A percentile compares a stretch with the other conserved stretches of the same genome.
These are phyloP conservation scores for Hemisphaericaspora nanyangensis DNA, from an alignment of 805 yeast species.

Conservation along the genomic window DNA sequence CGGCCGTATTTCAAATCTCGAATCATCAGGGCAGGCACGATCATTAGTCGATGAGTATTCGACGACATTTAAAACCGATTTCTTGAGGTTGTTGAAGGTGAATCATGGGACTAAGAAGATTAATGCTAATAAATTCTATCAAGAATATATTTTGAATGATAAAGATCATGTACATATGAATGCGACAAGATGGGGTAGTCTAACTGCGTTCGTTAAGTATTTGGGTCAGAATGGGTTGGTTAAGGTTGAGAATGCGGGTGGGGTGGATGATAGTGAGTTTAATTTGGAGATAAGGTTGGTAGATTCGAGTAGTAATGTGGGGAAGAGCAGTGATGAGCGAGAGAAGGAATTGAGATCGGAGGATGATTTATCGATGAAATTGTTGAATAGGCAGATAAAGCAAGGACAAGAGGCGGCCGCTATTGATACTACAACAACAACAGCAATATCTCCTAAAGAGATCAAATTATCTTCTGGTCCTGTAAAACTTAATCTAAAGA, in stretches of 20 bases:
- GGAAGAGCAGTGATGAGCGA: conserved; percentile 20
- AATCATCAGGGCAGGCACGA: conserved; percentile 39
- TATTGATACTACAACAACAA: conserved; percentile 1
- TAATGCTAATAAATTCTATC: conserved; percentile 82
- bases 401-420: conserved; percentile 25
- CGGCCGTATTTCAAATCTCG: conserved; percentile 41
- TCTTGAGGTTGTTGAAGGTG: conserved; percentile 55
- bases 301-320: conserved; percentile 12
- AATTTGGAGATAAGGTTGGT: conserved; percentile 30
- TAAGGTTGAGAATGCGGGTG: conserved; percentile 36
- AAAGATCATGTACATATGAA: conserved; percentile 87
- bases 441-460: conserved; percentile 1
- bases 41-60: conserved; percentile 59
- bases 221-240: conserved; percentile 57
- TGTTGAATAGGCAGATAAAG: conserved; percentile 53
- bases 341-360: conserved; percentile 39
- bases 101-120: conserved; percentile 80
- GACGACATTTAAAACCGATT: conserved; percentile 55
- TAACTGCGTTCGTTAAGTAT: conserved; percentile 63
- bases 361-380: conserved; percentile 38
- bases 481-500: conserved; percentile 16
- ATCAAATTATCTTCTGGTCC: conserved; percentile 14
- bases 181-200: conserved; percentile 74
- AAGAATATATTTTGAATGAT: conserved; percentile 74
- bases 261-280: conserved; percentile 32